Evolutionary conservation across 140 eudicot genomes (phyloP), one percentile per base, ranked within the genome.

Genomic region (Senecio squalidus): DNA sequence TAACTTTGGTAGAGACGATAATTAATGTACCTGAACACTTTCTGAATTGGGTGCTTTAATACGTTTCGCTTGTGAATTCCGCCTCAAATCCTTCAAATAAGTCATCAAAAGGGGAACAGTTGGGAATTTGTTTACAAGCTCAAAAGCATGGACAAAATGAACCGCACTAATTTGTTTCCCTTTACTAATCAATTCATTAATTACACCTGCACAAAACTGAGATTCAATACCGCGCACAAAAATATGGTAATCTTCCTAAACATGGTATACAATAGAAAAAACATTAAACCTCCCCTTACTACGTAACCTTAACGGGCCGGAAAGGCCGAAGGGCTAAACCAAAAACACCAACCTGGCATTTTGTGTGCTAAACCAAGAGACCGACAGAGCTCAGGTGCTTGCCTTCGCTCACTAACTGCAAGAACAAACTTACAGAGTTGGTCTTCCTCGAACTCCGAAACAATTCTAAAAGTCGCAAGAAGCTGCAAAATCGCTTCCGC

Each of bases 301-400:
- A n/a, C n/a, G n/a, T n/a, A n/a, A n/a, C n/a, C n/a, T n/a, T n/a
- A n/a, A n/a, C n/a, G n/a, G n/a, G n/a, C n/a, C n/a, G n/a, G n/a
- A n/a, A n/a, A n/a, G n/a, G n/a, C n/a, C n/a, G n/a, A 56, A 23
- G 26, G 78, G 28, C 58, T 61, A 55, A 34, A 15, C 46, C 51
- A 70, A 11, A 67, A 69, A 70, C 58, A 80, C 89, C 79, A 74
- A 82, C 90, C 90, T 82, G 85, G 86, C 71, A 82, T 66, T 70
- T 67, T 79, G 76, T 75, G 75, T 33, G 80, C 56, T 71, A 82
- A 69, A 47, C 85, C 86, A 79, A 82, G 90, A 46, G 83, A 76
- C 15, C 74, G 90, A 66, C 83, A 82, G 67, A 82, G 82, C 80
- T 55, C 78, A 76, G 86, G 82, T 60, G 74, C 77, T 74, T 78